phyloP scores from a whole-genome alignment of 2,329 filamentous ascomycete species.

The Salinomyces thailandicus region DNA sequence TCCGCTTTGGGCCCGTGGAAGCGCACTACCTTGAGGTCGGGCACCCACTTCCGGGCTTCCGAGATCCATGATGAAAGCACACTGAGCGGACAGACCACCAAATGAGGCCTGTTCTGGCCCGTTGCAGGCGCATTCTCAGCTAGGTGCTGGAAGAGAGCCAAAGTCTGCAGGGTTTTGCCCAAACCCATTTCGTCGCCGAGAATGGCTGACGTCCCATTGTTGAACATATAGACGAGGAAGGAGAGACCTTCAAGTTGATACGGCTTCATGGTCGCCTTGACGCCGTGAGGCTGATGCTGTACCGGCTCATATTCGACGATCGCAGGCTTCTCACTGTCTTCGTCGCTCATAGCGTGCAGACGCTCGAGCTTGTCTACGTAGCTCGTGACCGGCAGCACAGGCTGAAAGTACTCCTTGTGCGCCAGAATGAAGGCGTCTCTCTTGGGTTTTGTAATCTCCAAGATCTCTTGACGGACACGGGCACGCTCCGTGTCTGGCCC shows the following conservation, averaged over 20 bases:
- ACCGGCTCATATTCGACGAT: constrained; percentile 33
- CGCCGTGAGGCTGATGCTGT: constrained; percentile 31
- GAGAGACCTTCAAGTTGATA: constrained; percentile 43
- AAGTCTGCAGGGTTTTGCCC: constrained; percentile 41
- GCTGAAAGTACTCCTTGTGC: constrained; percentile 37
- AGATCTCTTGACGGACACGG: constrained; percentile 33
- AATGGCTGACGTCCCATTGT: constrained; percentile 36
- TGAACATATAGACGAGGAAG: constrained; percentile 38
- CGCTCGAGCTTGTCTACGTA: constrained; percentile 32
- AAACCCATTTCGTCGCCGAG: constrained; percentile 43
- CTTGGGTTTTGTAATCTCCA: constrained; percentile 32
- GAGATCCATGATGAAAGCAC: constrained; percentile 41
- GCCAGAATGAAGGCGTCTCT: constrained; percentile 37
- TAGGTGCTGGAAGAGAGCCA: constrained; percentile 40
- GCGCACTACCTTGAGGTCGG: constrained; percentile 35
- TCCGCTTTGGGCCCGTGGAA: constrained; percentile 39
- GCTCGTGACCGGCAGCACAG: constrained; percentile 35
- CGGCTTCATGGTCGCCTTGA: constrained; percentile 42
- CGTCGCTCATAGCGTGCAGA: constrained; percentile 4
- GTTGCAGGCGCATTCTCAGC: constrained; percentile 32
- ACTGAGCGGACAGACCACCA: constrained; percentile 43
- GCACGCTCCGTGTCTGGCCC: constrained; percentile 28
- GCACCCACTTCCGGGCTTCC: constrained; percentile 40
- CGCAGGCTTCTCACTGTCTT: constrained; percentile 5
- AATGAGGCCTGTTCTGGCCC: constrained; percentile 32